These are phyloP conservation scores for Mycena polygramma DNA, from an alignment of 768 basidiomycete genomes.

Conservation along the genomic window DNA sequence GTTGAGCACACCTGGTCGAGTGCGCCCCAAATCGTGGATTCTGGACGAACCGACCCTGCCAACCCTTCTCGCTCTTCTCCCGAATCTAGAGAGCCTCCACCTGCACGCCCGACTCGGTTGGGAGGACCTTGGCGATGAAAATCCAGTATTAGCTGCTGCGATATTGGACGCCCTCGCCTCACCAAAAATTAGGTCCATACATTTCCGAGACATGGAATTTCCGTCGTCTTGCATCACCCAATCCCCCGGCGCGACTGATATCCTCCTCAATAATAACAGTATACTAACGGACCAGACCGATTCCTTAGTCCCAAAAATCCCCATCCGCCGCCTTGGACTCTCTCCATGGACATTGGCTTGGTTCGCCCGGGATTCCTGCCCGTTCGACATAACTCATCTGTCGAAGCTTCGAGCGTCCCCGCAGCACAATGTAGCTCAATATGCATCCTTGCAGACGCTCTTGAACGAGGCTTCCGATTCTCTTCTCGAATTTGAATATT, in stretches of 20 bases:
- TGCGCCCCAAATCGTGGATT: not conserved
- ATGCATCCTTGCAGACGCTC: not conserved
- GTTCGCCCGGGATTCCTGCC: not conserved
- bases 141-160: not conserved
- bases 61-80: not conserved
- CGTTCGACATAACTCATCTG: not conserved
- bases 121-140: not conserved
- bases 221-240: not conserved
- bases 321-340: not conserved
- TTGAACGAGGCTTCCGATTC: not conserved
- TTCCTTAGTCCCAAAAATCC: not conserved
- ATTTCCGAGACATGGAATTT: constrained; percentile 3
- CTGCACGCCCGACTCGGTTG: not conserved
- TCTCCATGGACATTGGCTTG: not conserved
- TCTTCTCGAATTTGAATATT: constrained; percentile 5
- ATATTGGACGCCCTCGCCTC: constrained; percentile 4
- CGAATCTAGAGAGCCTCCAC: constrained; percentile 3
- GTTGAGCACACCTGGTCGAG: not conserved
- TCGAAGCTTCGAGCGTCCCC: constrained; percentile 16
- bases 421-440: not conserved
- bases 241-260: not conserved
- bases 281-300: not conserved
- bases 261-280: constrained; percentile 1
- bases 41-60: not conserved
- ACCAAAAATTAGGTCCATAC: not conserved